Evolutionary conservation across 2,329 filamentous ascomycete species (phyloP), one percentile per base, ranked within the genome.

Genomic region (Cercospora beticola): DNA sequence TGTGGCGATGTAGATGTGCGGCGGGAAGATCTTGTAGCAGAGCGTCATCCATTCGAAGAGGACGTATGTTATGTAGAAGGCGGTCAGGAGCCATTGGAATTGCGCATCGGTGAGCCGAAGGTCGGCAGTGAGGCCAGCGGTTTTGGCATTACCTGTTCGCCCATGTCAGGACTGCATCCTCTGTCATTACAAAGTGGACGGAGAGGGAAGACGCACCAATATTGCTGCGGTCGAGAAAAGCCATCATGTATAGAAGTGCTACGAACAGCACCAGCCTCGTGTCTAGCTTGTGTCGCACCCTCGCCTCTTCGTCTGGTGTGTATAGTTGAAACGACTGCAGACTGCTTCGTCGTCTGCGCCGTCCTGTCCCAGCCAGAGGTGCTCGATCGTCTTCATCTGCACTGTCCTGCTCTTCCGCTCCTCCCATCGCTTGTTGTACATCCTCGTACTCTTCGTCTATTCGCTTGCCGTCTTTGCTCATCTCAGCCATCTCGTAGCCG

Each of bases 171-270:
- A 33, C 16, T 16, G 31, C 31, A 12, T 33, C 7, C 8, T 10
- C 14, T 21, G 23, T 54, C 1, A 18, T 16, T 26, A 4, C 3
- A 14, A 9, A 23, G 40, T n/a, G 61, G 33, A 66, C 36, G 31
- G 72, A 65, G 54, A 65, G 16, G 16, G 61, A n/a, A 36, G 43
- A 65, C 62, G 18, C 28, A 60, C 68, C 66, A n/a, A 65, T 83
- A 93, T 92, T 97, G 18, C 92, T 94, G 72, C 93, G 86, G 79
- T 97, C 93, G 72, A 97, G 81, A 77, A 97, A 97, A 71, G 89
- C 91, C 70, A 97, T 83, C 84, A 96, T 86, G 78, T 95, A 97
- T 12, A 97, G 84, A 68, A 94, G 78, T 10, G 92, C 91, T 71
- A 97, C 86, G 77, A 97, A 96, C 0, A 92, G 78, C 5, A 97